phyloP scores from a whole-genome alignment of 106 monocot genomes.

The Narthecium ossifragum region DNA sequence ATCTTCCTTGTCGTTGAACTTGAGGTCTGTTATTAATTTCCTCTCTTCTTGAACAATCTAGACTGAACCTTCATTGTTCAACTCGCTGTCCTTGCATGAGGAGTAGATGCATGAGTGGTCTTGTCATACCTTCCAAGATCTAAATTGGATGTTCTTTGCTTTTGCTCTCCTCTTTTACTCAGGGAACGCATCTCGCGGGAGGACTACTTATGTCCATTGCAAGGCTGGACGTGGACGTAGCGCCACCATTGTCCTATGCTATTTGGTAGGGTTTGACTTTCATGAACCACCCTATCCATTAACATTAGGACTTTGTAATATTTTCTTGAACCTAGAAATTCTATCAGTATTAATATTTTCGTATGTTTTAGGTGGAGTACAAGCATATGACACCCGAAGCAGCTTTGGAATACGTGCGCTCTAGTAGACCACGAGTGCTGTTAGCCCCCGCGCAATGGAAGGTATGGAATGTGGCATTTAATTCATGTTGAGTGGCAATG shows the following conservation, averaged over 20 bases:
- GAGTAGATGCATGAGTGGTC: too few relatives aligned
- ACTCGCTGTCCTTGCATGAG: too few relatives aligned
- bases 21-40: too few relatives aligned
- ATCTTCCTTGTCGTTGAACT: too few relatives aligned
- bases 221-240: slow-evolving; percentile 73
- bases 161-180: too few relatives aligned
- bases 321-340: too few relatives aligned
- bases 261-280: slow-evolving; percentile 29
- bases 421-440: slow-evolving; percentile 69
- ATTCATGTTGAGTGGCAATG: not conserved
- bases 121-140: too few relatives aligned
- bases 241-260: slow-evolving; percentile 62
- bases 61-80: too few relatives aligned
- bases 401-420: slow-evolving; percentile 69
- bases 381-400: slow-evolving; percentile 70
- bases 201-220: slow-evolving; percentile 55
- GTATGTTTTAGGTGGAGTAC: slow-evolving; percentile 50
- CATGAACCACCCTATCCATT: not conserved
- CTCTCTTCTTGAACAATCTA: too few relatives aligned
- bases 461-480: slow-evolving; percentile 23
- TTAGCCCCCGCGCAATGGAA: slow-evolving; percentile 75
- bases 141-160: too few relatives aligned
- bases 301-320: too few relatives aligned
- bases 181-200: slow-evolving; percentile 44
- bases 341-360: not conserved